Evolutionary conservation across 345 rosid genomes (phyloP).

Genomic region (Carallia pectinifolia): DNA sequence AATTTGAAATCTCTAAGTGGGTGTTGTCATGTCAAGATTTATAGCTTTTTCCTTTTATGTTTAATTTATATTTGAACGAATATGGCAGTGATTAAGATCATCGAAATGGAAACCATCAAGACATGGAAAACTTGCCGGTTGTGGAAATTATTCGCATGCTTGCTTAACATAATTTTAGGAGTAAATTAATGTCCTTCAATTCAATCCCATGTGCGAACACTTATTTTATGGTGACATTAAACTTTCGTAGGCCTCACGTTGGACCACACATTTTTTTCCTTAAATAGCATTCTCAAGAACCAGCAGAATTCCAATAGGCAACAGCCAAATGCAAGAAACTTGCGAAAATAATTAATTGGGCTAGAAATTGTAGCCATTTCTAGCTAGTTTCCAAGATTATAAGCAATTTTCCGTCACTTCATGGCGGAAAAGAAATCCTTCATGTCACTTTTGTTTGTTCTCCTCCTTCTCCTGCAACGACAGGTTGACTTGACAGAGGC

Average conservation of each 20-base stretch:
- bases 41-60: constrained; percentile 21
- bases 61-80: constrained; percentile 13
- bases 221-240: constrained; percentile 19
- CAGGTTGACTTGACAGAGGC: constrained; percentile 17
- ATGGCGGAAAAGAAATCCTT: constrained; percentile 24
- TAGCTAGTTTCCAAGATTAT: neutral
- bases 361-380: neutral
- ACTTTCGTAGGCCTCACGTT: constrained; percentile 11
- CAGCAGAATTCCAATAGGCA: no score
- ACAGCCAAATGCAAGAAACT: neutral
- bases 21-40: constrained; percentile 41
- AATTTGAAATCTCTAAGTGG: constrained; percentile 16
- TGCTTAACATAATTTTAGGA: neutral
- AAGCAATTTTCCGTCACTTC: neutral
- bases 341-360: neutral
- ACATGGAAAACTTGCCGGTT: constrained; percentile 23
- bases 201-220: constrained; percentile 27
- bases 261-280: constrained; percentile 20
- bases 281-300: constrained; percentile 23
- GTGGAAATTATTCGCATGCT: constrained; percentile 37
- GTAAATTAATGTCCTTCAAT: constrained; percentile 12
- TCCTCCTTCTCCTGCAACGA: constrained; percentile 25
- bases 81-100: constrained; percentile 19
- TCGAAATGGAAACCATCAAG: constrained; percentile 4
- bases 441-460: constrained; percentile 9